A percentile compares a stretch with the other conserved stretches of the same genome.
Conservation (phyloP, 345 rosid genomes). For the Salix arbutifolia region DNA sequence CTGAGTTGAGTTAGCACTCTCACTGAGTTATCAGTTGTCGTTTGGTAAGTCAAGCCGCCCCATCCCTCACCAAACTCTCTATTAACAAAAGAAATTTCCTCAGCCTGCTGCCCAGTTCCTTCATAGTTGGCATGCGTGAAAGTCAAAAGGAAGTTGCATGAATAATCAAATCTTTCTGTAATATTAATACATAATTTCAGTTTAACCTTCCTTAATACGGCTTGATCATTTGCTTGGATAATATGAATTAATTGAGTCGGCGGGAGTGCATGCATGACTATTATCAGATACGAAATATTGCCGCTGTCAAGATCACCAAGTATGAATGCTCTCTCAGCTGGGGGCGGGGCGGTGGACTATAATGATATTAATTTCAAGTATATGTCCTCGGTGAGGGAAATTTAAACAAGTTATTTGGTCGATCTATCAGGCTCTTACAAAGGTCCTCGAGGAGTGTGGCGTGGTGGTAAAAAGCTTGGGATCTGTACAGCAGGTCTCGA, state of each 20-base stretch:
- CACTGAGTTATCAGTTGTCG: not conserved
- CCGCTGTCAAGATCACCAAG: not conserved
- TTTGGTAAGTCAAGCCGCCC: not conserved
- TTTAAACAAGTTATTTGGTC: not conserved
- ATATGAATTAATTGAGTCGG: not conserved
- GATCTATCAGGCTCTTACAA: too few species aligned
- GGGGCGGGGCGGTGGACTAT: not conserved
- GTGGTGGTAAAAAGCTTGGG: too few species aligned
- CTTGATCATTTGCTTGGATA: not conserved
- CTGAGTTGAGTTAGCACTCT: too few species aligned
- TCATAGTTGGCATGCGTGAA: not conserved
- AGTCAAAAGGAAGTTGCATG: not conserved
- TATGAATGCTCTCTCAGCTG: not conserved
- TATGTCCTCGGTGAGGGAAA: conserved; percentile 2
- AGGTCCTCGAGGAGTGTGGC: too few species aligned
- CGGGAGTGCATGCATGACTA: too few species aligned
- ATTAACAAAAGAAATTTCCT: not conserved
- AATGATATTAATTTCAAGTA: not conserved
- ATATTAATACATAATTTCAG: not conserved
- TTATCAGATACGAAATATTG: not conserved
- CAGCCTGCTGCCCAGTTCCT: not conserved
- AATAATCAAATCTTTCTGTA: not conserved
- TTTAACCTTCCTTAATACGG: not conserved
- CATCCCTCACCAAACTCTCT: not conserved
- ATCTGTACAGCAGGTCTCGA: too few species aligned